phyloP scores from a whole-genome alignment of 352 stramenopile species.

The Phytophthora pluvialis region DNA sequence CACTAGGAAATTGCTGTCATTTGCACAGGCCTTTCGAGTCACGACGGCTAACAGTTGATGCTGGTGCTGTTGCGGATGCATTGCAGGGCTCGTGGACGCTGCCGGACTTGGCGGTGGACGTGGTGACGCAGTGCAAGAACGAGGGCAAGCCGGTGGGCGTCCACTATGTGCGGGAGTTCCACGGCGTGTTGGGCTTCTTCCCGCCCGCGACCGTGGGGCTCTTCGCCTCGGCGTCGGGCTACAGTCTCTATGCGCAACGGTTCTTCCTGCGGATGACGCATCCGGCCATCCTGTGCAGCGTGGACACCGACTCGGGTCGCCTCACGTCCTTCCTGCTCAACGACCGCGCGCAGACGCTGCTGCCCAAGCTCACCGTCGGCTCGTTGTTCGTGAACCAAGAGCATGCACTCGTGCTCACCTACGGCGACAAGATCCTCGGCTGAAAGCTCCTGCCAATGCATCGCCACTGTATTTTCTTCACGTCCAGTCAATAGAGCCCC shows the following conservation, averaged over 20 bases:
- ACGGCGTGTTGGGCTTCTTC: slow-evolving; percentile 66
- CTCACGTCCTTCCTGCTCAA: slow-evolving; percentile 76
- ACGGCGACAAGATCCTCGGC: slow-evolving; percentile 69
- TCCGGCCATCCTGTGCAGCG: slow-evolving; percentile 63
- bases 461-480: slow-evolving; percentile 9
- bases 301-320: slow-evolving; percentile 38
- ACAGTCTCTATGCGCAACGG: slow-evolving; percentile 79
- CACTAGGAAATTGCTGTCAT: neutral
- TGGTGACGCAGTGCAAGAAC: slow-evolving; percentile 88
- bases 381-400: slow-evolving; percentile 69
- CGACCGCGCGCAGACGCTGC: slow-evolving; percentile 51
- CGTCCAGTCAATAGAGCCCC: slow-evolving; percentile 16
- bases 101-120: slow-evolving; percentile 62
- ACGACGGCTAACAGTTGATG: slow-evolving; percentile 2
- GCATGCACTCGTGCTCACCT: slow-evolving; percentile 75
- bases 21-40: neutral
- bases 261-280: slow-evolving; percentile 75
- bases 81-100: slow-evolving; percentile 67
- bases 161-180: slow-evolving; percentile 74
- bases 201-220: slow-evolving; percentile 54
- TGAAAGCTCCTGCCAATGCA: slow-evolving; percentile 12
- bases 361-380: slow-evolving; percentile 70
- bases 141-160: slow-evolving; percentile 74
- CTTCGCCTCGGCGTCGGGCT: slow-evolving; percentile 78
- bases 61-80: neutral